phyloP scores from a whole-genome alignment of 108 stramenopile species.

The Cylindrotheca closterium region DNA sequence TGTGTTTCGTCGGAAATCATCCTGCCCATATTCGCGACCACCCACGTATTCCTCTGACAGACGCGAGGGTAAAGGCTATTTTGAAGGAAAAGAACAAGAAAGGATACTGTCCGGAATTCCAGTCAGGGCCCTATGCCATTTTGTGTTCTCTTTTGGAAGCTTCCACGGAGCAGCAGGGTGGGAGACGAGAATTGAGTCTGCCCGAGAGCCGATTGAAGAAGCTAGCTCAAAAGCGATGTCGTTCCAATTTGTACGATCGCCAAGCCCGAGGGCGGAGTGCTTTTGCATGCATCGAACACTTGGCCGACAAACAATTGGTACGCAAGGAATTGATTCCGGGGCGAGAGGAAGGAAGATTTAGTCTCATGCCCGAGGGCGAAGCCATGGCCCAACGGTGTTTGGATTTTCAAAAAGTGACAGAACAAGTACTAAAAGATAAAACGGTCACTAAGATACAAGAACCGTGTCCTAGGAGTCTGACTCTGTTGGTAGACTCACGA shows the following conservation, averaged over 20 bases:
- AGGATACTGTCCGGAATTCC: slow-evolving; percentile 45
- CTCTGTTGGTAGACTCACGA: slow-evolving; percentile 38
- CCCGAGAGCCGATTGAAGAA: slow-evolving; percentile 45
- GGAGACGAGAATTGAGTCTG: slow-evolving; percentile 25
- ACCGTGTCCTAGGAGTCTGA: slow-evolving; percentile 10
- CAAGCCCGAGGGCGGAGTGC: slow-evolving; percentile 40
- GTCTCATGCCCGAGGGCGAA: slow-evolving; percentile 37
- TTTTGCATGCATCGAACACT: slow-evolving; percentile 47
- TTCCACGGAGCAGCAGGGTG: slow-evolving; percentile 21
- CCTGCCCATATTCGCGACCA: slow-evolving; percentile 1
- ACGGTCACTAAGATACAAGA: slow-evolving; percentile 8
- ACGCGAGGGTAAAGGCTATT: background rate
- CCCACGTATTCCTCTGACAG: slow-evolving; percentile 4
- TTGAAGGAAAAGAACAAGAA: background rate
- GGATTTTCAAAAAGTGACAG: slow-evolving; percentile 26
- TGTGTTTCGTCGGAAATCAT: slow-evolving; percentile 13
- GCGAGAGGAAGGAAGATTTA: slow-evolving; percentile 29
- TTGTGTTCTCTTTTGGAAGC: slow-evolving; percentile 38
- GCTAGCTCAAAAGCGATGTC: slow-evolving; percentile 42
- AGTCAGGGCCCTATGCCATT: slow-evolving; percentile 50
- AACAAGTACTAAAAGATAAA: slow-evolving; percentile 11
- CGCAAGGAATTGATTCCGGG: slow-evolving; percentile 47
- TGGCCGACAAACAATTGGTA: slow-evolving; percentile 42
- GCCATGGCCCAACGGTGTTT: slow-evolving; percentile 31
- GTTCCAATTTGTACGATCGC: slow-evolving; percentile 56